Evolutionary conservation across 2,329 filamentous ascomycete genomes (phyloP).

Genomic region (Teratosphaeria zuluensis): DNA sequence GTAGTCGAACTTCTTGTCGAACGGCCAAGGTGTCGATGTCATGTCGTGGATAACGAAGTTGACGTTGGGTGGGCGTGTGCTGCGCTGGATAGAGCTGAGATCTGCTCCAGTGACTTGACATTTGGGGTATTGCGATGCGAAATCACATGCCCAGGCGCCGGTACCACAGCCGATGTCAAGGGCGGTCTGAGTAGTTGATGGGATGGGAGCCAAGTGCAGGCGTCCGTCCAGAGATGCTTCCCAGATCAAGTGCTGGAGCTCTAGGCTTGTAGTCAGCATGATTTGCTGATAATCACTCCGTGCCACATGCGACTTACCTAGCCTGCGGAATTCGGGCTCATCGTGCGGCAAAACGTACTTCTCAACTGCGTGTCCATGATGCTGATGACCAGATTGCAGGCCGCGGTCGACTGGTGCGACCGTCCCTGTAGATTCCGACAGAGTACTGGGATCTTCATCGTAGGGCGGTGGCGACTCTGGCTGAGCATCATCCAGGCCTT

Average conservation of each 20-base stretch:
- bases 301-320: no score
- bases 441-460: no score
- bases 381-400: conserved; percentile 9
- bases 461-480: no score
- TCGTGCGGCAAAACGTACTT: conserved; percentile 15
- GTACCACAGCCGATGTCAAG: conserved; percentile 41
- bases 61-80: background rate
- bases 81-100: conserved; percentile 24
- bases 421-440: no score
- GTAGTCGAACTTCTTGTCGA: background rate
- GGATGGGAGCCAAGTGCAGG: conserved; percentile 22
- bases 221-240: conserved; percentile 7
- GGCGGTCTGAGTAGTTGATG: conserved; percentile 27
- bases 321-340: conserved; percentile 10
- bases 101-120: conserved; percentile 25
- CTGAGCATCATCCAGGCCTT: no score
- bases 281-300: no score
- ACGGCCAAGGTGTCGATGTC: background rate
- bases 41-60: conserved; percentile 2
- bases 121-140: conserved; percentile 23
- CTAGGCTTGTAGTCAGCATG: conserved; percentile 3
- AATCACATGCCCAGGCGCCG: conserved; percentile 11
- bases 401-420: conserved; percentile 2
- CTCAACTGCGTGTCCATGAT: conserved; percentile 6
- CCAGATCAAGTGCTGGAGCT: conserved; percentile 8